Percentiles rank a stretch among this genome's conserved stretches.
phyloP scores from a whole-genome alignment of 164 flowering plant species.

The Hamamelis virginiana region DNA sequence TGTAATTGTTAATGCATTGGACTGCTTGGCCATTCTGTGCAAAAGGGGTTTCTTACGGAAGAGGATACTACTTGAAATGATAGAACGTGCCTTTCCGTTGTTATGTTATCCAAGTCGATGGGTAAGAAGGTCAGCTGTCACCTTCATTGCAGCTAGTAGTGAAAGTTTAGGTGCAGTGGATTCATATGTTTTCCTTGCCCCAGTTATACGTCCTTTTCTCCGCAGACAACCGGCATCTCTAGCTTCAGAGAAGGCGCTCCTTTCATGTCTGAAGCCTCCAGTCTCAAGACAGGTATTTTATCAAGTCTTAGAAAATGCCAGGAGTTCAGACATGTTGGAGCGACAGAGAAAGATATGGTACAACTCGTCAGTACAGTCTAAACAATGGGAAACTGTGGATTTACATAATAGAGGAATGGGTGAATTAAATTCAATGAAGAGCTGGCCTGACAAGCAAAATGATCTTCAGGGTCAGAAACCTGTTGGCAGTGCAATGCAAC shows the following conservation, averaged over 20 bases:
- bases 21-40: constrained; percentile 83
- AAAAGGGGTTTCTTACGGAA: constrained; percentile 73
- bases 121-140: constrained; percentile 84
- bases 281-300: constrained; percentile 69
- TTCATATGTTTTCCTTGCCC: constrained; percentile 87
- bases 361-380: constrained; percentile 56
- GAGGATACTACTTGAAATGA: constrained; percentile 84
- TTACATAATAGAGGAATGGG: constrained; percentile 39
- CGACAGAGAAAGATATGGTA: constrained; percentile 99
- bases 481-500: constrained; percentile 22
- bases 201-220: constrained; percentile 79
- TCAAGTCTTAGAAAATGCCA: constrained; percentile 70
- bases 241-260: constrained; percentile 70
- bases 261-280: constrained; percentile 86
- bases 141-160: constrained; percentile 85
- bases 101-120: constrained; percentile 89
- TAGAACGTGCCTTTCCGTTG: constrained; percentile 76
- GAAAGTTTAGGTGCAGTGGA: constrained; percentile 87
- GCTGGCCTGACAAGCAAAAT: constrained; percentile 51
- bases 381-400: constrained; percentile 49
- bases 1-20: constrained; percentile 88
- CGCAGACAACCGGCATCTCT: constrained; percentile 87
- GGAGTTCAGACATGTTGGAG: constrained; percentile 92
- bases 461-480: constrained; percentile 35
- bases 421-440: constrained; percentile 44